Evolutionary conservation across 2,329 filamentous ascomycete species (phyloP).

Genomic region (Paramyrothecium roridum): DNA sequence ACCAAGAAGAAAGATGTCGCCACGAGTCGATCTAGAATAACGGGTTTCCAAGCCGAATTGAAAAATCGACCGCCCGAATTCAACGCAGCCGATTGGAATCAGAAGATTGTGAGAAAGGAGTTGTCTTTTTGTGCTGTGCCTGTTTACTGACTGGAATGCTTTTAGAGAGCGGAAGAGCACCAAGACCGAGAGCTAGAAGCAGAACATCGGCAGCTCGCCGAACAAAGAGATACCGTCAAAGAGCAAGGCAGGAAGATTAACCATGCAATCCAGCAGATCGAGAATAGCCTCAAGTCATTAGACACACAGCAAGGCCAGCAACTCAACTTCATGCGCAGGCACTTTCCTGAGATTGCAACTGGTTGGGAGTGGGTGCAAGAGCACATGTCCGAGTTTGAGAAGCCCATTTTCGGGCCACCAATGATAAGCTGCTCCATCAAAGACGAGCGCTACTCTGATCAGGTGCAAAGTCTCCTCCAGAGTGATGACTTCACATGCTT

Average conservation of each 20-base stretch:
- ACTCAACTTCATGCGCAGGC: conserved; percentile 57
- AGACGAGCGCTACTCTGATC: conserved; percentile 61
- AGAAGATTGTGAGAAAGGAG: conserved; percentile 58
- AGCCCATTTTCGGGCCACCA: conserved; percentile 76
- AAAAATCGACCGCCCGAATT: conserved; percentile 64
- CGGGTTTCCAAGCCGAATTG: conserved; percentile 58
- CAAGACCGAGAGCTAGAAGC: conserved; percentile 47
- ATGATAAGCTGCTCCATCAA: conserved; percentile 78
- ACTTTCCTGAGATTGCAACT: conserved; percentile 60
- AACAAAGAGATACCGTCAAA: conserved; percentile 38
- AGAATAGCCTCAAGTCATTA: conserved; percentile 54
- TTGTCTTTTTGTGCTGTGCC: not conserved
- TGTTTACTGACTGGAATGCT: conserved; percentile 17
- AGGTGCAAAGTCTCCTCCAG: conserved; percentile 50
- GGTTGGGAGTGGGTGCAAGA: conserved; percentile 82
- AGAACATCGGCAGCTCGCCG: conserved; percentile 31
- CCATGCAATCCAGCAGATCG: conserved; percentile 30
- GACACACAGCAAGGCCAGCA: conserved; percentile 75
- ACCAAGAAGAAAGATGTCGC: conserved; percentile 49
- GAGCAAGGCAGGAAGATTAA: conserved; percentile 38
- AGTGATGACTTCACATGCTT: conserved; percentile 60
- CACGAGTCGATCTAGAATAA: conserved; percentile 54
- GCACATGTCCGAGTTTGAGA: conserved; percentile 67
- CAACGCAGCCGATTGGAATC: conserved; percentile 67
- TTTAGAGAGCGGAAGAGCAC: conserved; percentile 60